Evolutionary conservation across 2,329 filamentous ascomycete species (phyloP), one percentile per base, ranked within the genome.

Genomic region (Cytospora schulzeri): DNA sequence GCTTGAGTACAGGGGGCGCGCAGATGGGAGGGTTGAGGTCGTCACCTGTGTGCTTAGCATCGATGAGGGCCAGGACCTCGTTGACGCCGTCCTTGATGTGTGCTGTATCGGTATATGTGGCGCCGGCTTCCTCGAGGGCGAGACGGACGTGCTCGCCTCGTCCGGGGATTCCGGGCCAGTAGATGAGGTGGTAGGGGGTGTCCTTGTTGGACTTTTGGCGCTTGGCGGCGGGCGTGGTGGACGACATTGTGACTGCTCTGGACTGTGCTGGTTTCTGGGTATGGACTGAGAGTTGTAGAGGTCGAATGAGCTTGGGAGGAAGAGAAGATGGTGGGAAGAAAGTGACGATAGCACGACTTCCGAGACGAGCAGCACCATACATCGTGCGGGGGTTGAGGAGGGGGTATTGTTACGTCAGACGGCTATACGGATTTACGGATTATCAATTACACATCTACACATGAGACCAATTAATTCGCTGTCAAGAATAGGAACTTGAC

Each of bases 131-230:
- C 77, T 93, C 91, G 69, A 94, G 85, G 19, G 83, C 82, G 14
- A 94, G 83, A 26, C 91, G 90, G 72, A 93, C 78, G 74, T 87
- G 86, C 73, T 94, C 91, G 67, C 87, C 91, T 57, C 91, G 88
- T 50, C 91, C 91, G 38, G 91, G 91, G 29, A 92, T 78, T 22
- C 75, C 76, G 22, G 89, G 88, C 85, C 89, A 91, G 82, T 93
- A 93, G 72, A 91, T 80, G 64, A 91, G 83, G 68, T 88, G 80
- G 73, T 89, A 91, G 0, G 81, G 77, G 61, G 77, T 73, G 56
- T 81, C 78, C 66, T 83, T 80, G 69, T 75, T 68, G 15, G 76
- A 76, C 70, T 75, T 78, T 38, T 77, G 77, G 55, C 75, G 76
- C 68, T 79, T 79, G 35, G 72, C 31, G 24, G 64, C 41, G 24